Evolutionary conservation across 495 filamentous ascomycete species (phyloP).

Genomic region (Parathielavia hyrcaniae): DNA sequence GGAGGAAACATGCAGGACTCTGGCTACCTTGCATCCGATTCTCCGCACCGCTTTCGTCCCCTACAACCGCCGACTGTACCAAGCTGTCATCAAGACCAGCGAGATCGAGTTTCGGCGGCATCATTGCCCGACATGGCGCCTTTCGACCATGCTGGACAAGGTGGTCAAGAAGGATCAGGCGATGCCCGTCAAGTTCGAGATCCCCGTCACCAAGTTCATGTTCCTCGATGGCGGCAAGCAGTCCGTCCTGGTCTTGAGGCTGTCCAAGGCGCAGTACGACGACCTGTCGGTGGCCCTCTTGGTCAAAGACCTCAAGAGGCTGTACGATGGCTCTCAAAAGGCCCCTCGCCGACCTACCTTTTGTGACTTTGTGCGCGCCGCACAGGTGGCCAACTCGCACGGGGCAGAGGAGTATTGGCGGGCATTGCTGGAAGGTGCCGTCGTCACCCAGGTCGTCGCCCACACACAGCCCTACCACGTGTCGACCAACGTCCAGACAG

Average conservation of each 20-base stretch:
- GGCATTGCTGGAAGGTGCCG: constrained; percentile 36
- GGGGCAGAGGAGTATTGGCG: constrained; percentile 41
- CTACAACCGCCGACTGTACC: constrained; percentile 40
- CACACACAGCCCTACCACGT: constrained; percentile 36
- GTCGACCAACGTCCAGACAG: constrained; percentile 31
- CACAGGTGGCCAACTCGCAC: constrained; percentile 31
- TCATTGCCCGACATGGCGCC: constrained; percentile 39
- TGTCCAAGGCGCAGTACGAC: constrained; percentile 46
- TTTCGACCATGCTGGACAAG: constrained; percentile 34
- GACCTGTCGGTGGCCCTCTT: constrained; percentile 38
- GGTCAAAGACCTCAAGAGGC: constrained; percentile 39
- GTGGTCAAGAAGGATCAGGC: constrained; percentile 39
- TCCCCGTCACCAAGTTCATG: constrained; percentile 43
- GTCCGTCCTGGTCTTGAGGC: constrained; percentile 39
- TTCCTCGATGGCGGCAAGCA: constrained; percentile 44
- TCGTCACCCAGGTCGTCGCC: constrained; percentile 40
- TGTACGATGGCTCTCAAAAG: constrained; percentile 36
- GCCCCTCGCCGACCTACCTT: constrained; percentile 35
- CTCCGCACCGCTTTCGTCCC: constrained; percentile 42
- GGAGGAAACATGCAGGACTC: constrained; percentile 37
- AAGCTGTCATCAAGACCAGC: constrained; percentile 38
- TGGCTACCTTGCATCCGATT: constrained; percentile 40
- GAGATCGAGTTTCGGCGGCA: constrained; percentile 38
- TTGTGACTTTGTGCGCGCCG: constrained; percentile 39
- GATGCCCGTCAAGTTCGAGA: constrained; percentile 33